Base-by-base conservation (phyloP, 371 early-diverging fungal genomes). In the Conidiobolus incongruus region DNA sequence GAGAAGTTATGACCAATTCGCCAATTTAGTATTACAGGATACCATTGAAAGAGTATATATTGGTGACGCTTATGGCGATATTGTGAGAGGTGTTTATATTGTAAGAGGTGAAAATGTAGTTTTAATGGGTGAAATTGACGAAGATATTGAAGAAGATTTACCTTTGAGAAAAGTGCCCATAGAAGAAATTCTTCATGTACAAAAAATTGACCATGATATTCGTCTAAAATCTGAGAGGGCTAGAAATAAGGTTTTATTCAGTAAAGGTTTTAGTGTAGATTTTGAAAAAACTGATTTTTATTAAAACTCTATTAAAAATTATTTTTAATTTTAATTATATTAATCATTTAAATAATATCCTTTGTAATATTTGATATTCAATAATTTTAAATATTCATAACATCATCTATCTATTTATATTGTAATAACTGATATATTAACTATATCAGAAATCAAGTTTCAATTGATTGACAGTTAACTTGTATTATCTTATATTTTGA, bases 71-170 rank as follows among this genome's bases (percentile, higher is more conserved):
- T 95, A 79, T 55, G 88, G 87, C 17, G 94, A 93, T 53, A 81
- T 85, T 44, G 75, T 74, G 30, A 66, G 87, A 35, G 95, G 95
- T 31, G 77, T 95, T 30, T 92, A 88, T 58, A 67, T 92, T 30
- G 77, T 95, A 43, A 70, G 95, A 44, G 95, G 95, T 35, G 96
- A 93, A 54, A 95, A 95, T 50, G 87, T 95, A 6, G 96, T 95
- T 11, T 59, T 93, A 30, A 60, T 95, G 35, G 95, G 91, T 2
- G 94, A 93, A 56, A 76, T 94, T 52, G 84, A 88, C 54, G 57
- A 66, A 38, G 81, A 84, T 35, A 68, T 68, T 44, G 86, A 86
- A 53, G 79, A 77, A 24, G 57, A 62, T 23, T 58, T 75, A 35
- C 71, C 72, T n/a, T 59, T 85, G 43, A 63, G 73, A 39, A 65